phyloP scores from a whole-genome alignment of 2,329 filamentous ascomycete species.

The Pseudogymnoascus sp. region DNA sequence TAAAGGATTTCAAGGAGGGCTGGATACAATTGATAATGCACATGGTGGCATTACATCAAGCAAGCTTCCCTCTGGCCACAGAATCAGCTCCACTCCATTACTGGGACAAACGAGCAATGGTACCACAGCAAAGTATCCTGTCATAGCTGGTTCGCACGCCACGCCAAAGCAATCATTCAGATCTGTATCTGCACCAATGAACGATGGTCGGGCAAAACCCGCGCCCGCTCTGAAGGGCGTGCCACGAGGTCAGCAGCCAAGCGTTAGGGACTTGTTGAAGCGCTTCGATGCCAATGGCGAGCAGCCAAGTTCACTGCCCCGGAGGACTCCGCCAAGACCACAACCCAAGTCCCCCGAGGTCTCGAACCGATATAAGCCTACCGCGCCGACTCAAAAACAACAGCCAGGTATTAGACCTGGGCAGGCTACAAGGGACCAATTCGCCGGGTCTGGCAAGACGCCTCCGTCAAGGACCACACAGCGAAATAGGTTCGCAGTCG shows the following conservation, averaged over 20 bases:
- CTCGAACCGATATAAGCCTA: not conserved
- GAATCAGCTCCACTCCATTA: constrained; percentile 30
- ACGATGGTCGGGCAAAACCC: constrained; percentile 28
- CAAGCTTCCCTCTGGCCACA: not conserved
- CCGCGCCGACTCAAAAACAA: not conserved
- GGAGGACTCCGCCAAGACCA: not conserved
- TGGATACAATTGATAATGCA: constrained; percentile 12
- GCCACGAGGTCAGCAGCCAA: constrained; percentile 42
- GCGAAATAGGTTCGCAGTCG: constrained; percentile 40
- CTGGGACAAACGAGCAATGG: constrained; percentile 45
- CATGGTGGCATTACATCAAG: not conserved
- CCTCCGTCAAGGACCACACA: constrained; percentile 29
- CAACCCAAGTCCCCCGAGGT: not conserved
- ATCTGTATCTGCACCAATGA: constrained; percentile 50
- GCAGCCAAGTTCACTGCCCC: constrained; percentile 23
- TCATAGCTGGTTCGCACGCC: constrained; percentile 33
- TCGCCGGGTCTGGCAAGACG: constrained; percentile 5
- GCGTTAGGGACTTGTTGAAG: constrained; percentile 72
- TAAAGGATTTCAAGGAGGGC: constrained; percentile 35
- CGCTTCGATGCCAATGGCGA: constrained; percentile 61
- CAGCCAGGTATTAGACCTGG: constrained; percentile 15
- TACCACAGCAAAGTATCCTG: constrained; percentile 41
- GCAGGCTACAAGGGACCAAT: not conserved
- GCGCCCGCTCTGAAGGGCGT: constrained; percentile 21
- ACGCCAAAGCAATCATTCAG: constrained; percentile 39